Base-by-base conservation (phyloP, 805 yeast genomes). In the Wickerhamomyces ciferrii region DNA sequence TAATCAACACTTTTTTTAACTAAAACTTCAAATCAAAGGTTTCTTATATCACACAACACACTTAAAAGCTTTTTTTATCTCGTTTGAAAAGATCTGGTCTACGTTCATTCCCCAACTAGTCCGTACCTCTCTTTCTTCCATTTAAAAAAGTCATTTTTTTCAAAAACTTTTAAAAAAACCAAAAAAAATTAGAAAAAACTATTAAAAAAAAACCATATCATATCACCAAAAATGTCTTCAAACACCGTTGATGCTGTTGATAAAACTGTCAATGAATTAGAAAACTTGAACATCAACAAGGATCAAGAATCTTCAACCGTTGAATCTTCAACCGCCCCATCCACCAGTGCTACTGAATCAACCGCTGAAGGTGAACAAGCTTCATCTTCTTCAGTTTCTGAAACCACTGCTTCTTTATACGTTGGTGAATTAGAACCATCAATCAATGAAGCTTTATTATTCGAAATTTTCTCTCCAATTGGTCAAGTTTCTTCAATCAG, bases 401-500 rank as follows among this genome's bases (percentile, higher is more conserved):
- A 78, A 62, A 70, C 78, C 50, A 74, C 85, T 50, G 94, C 94
- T 54, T 89, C 97, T 42, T 82, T 94, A 61, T 94, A 94, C 73
- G 98, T 94, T 65, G 98, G 99, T 65, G 99, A 94, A 75, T 83
- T 94, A 62, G 95, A 88, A 70, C 87, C 91, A 54, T 69, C 86
- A 41, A 96, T 94, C 59, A 87, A 89, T 60, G 99, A 94, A 78
- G 96, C 98, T 51, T 78, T 85, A 61, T 81, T 94, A 65, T 94
- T 87, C 67, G 99, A 94, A 76, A 76, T 91, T 62, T 94, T 94
- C 77, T 87, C 96, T 54, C 90, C 87, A 65, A 78, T 92, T 61
- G 99, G 98, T 59, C 90, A 88, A 63, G 98, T 94, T 50, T 81
- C 97, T 29, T 88, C 97, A 53, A 91, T 94, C 70, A 91, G 98